Evolutionary conservation across 495 filamentous ascomycete species (phyloP).

Genomic region (Amniculicola lignicola): DNA sequence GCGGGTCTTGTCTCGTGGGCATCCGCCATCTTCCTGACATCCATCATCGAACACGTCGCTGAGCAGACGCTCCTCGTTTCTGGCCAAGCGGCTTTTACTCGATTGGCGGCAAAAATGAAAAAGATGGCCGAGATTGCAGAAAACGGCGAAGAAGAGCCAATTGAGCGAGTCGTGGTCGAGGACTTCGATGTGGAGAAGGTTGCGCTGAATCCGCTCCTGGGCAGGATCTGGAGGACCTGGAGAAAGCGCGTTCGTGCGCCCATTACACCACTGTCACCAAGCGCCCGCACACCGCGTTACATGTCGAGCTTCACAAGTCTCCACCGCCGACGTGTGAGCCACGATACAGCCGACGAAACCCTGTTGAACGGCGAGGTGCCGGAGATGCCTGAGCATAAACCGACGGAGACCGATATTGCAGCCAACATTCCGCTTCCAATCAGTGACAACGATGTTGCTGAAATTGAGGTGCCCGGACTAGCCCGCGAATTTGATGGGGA

Average conservation of each 20-base stretch:
- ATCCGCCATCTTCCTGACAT: constrained; percentile 92
- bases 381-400: constrained; percentile 37
- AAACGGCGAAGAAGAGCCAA: constrained; percentile 34
- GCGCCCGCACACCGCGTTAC: constrained; percentile 16
- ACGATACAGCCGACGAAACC: constrained; percentile 23
- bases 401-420: constrained; percentile 42
- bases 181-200: constrained; percentile 92
- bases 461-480: constrained; percentile 70
- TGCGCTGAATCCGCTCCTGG: constrained; percentile 80
- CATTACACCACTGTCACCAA: constrained; percentile 37
- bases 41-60: constrained; percentile 89
- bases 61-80: constrained; percentile 84
- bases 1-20: constrained; percentile 78
- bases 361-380: constrained; percentile 13
- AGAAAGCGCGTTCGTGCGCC: constrained; percentile 67
- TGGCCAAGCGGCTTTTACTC: constrained; percentile 81
- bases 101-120: constrained; percentile 55
- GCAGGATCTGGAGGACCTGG: constrained; percentile 92
- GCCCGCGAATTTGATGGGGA: constrained; percentile 58
- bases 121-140: constrained; percentile 37
- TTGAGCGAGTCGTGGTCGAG: constrained; percentile 73
- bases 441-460: constrained; percentile 64
- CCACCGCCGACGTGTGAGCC: constrained; percentile 18
- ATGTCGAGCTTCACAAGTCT: constrained; percentile 24
- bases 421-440: constrained; percentile 62